These are phyloP conservation scores for Alternaria ethzedia DNA, from an alignment of 2,329 filamentous ascomycete species.

Conservation along the genomic window DNA sequence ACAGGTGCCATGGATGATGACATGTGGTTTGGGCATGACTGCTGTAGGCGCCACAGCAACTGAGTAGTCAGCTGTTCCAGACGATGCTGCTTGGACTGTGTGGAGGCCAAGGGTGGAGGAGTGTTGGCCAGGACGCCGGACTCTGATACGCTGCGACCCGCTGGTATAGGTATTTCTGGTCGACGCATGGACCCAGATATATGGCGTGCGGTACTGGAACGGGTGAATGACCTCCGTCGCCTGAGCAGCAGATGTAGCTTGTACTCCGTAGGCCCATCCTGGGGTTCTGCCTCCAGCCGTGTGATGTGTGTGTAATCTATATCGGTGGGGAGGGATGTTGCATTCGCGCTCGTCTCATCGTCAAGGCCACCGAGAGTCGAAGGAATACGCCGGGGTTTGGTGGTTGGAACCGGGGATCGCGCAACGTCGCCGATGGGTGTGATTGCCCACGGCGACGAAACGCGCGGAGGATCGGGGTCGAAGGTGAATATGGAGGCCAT, in stretches of 20 bases:
- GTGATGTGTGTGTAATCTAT: slow-evolving; percentile 59
- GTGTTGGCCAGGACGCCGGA: slow-evolving; percentile 37
- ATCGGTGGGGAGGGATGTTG: slow-evolving; percentile 5
- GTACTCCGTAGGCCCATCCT: slow-evolving; percentile 94
- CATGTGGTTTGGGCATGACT: slow-evolving; percentile 90
- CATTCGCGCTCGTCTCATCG: slow-evolving; percentile 5
- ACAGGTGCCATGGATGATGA: slow-evolving; percentile 77
- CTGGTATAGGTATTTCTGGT: slow-evolving; percentile 37
- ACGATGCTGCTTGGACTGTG: slow-evolving; percentile 78
- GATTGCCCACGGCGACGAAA: slow-evolving; percentile 89
- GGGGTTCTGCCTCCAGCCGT: slow-evolving; percentile 85
- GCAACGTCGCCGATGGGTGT: slow-evolving; percentile 49
- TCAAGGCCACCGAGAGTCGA: slow-evolving; percentile 13
- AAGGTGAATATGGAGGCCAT: slow-evolving; percentile 98
- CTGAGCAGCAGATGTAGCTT: slow-evolving; percentile 90
- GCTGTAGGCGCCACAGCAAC: slow-evolving; percentile 90
- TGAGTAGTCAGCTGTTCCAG: slow-evolving; percentile 94
- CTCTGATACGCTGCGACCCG: slow-evolving; percentile 41
- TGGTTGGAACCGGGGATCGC: slow-evolving; percentile 19
- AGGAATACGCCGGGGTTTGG: slow-evolving; percentile 23
- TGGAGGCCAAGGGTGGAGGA: slow-evolving; percentile 58
- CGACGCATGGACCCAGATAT: slow-evolving; percentile 60
- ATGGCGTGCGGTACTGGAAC: slow-evolving; percentile 69
- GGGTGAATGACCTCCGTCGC: slow-evolving; percentile 74
- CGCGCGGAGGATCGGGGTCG: slow-evolving; percentile 83